Evolutionary conservation across 2,329 filamentous ascomycete genomes (phyloP).

Genomic region (Verticillium isaacii): DNA sequence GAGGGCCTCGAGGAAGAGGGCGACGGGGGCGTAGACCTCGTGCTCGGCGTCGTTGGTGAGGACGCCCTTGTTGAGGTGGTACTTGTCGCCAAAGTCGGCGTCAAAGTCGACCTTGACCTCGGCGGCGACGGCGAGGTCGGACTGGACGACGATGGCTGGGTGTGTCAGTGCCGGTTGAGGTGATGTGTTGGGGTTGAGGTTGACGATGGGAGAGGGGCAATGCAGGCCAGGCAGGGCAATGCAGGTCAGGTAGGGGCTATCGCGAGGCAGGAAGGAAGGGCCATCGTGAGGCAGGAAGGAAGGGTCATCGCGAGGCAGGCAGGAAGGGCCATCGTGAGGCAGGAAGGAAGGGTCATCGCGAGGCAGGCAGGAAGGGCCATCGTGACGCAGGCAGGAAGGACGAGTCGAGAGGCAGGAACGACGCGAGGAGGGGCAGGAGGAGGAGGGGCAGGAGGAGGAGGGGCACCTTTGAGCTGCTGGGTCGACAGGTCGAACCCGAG

Average conservation of each 20-base stretch:
- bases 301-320: neutral
- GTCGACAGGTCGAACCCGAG: conserved; percentile 95
- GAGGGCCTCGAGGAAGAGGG: conserved; percentile 90
- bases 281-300: too few species aligned
- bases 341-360: neutral
- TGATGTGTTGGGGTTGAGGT: neutral
- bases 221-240: too few species aligned
- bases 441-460: conserved; percentile 8
- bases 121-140: conserved; percentile 73
- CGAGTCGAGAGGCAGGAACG: neutral
- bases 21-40: conserved; percentile 89
- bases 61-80: conserved; percentile 85
- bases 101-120: conserved; percentile 96
- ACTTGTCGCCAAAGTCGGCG: conserved; percentile 66
- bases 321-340: neutral
- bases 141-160: conserved; percentile 75
- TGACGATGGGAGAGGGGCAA: too few species aligned
- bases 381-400: neutral
- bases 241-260: neutral
- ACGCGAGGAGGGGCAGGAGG: neutral
- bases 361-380: too few species aligned
- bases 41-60: conserved; percentile 74
- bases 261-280: neutral
- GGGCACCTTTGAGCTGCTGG: conserved; percentile 84
- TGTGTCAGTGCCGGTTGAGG: conserved; percentile 2